These are phyloP conservation scores for Cutaneotrichosporon cutaneum DNA, from an alignment of 1,284 basidiomycete species.

Conservation along the genomic window DNA sequence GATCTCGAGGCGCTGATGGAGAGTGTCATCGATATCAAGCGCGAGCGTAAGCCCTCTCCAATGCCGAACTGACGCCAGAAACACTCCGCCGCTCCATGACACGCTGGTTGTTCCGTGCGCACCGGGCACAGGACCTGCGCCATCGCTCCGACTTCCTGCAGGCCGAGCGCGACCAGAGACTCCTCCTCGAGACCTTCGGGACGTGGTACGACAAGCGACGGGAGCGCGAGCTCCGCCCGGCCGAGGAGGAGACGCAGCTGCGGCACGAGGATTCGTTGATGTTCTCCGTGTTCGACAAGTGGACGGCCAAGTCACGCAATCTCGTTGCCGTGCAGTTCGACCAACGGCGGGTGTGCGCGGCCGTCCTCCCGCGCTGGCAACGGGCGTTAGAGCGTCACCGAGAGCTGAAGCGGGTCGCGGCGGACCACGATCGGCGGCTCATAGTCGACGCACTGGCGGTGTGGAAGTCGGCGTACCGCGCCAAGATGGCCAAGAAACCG, in stretches of 20 bases:
- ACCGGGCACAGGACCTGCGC: constrained; percentile 20
- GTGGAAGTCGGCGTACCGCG: constrained; percentile 34
- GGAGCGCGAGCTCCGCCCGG: constrained; percentile 32
- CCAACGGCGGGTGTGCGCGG: constrained; percentile 17
- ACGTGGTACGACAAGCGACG: constrained; percentile 35
- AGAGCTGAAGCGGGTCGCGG: constrained; percentile 16
- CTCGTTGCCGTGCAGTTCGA: constrained; percentile 24
- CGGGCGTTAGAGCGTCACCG: constrained; percentile 15
- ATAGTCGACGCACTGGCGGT: constrained; percentile 38
- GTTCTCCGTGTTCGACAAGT: constrained; percentile 45
- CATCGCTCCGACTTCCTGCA: constrained; percentile 23
- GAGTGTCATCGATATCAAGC: constrained; percentile 32
- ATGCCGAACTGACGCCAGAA: constrained; percentile 23
- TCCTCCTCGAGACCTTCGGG: constrained; percentile 28
- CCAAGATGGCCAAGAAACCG: constrained; percentile 28
- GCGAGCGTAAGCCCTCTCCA: constrained; percentile 24
- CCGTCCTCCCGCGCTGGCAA: constrained; percentile 21
- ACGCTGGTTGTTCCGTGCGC: constrained; percentile 25
- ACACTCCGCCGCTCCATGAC: constrained; percentile 28
- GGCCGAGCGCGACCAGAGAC: constrained; percentile 25
- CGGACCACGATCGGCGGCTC: constrained; percentile 24
- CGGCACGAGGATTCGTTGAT: constrained; percentile 45
- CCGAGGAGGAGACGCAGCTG: constrained; percentile 37
- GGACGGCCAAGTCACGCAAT: constrained; percentile 38
- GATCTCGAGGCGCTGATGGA: constrained; percentile 29